These are phyloP conservation scores for Blastocystis sp. DNA, from an alignment of 352 stramenopile species.

Conservation along the genomic window DNA sequence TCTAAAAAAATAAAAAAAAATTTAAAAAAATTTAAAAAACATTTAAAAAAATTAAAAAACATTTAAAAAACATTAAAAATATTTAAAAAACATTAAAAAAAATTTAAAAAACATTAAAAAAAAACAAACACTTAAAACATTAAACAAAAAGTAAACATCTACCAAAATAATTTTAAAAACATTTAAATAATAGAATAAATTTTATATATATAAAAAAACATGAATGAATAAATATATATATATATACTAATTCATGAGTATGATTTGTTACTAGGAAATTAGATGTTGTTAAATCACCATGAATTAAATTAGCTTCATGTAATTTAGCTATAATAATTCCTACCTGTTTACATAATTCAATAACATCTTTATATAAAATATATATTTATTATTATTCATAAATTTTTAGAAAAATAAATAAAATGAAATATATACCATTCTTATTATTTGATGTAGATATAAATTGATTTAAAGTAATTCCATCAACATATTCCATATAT, in stretches of 20 bases:
- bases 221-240: too few species aligned
- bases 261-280: conserved; percentile 45
- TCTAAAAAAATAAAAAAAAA: too few species aligned
- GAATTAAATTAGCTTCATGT: conserved; percentile 46
- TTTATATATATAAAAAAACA: too few species aligned
- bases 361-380: conserved; percentile 11
- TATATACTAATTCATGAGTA: conserved; percentile 31
- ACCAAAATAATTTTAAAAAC: too few species aligned
- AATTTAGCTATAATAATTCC: conserved; percentile 43
- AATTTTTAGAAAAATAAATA: not conserved
- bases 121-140: too few species aligned
- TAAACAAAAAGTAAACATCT: too few species aligned
- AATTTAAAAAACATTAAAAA: too few species aligned
- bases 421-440: not conserved
- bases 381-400: not conserved
- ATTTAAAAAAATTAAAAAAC: too few species aligned
- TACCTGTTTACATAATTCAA: conserved; percentile 39
- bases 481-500: conserved; percentile 46
- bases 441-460: conserved; percentile 33
- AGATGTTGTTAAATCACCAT: conserved; percentile 50
- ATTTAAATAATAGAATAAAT: too few species aligned
- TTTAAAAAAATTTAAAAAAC: too few species aligned
- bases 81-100: too few species aligned
- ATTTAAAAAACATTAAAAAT: too few species aligned
- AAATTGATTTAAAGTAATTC: conserved; percentile 40